Percentiles rank a stretch among this genome's conserved stretches.
These are phyloP conservation scores for Zangia roseola DNA, from an alignment of 768 basidiomycete genomes.

Conservation along the genomic window DNA sequence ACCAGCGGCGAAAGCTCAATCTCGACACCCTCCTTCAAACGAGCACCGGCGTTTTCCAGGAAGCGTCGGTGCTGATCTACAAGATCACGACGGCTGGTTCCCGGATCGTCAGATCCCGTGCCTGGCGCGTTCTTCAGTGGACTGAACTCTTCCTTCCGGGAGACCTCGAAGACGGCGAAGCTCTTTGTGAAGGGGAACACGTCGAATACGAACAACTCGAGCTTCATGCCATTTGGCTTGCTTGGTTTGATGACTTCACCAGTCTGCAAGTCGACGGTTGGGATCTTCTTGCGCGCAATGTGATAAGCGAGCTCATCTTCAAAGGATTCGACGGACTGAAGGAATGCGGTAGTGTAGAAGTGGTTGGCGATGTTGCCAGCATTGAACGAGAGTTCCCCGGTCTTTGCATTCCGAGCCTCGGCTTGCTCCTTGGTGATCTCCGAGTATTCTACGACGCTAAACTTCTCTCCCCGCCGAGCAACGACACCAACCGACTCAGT, in stretches of 20 bases:
- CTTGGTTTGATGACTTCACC: conserved; percentile 75
- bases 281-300: conserved; percentile 97
- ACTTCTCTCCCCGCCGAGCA: conserved; percentile 78
- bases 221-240: conserved; percentile 98
- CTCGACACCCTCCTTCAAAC: conserved; percentile 68
- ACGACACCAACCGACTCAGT: conserved; percentile 95
- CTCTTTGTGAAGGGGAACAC: conserved; percentile 89
- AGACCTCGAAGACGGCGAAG: conserved; percentile 88
- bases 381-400: conserved; percentile 82
- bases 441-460: conserved; percentile 95
- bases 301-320: conserved; percentile 93
- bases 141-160: conserved; percentile 88
- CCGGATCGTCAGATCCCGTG: conserved; percentile 84
- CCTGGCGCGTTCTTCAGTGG: conserved; percentile 98
- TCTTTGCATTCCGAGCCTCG: conserved; percentile 63
- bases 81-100: conserved; percentile 87
- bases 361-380: conserved; percentile 98
- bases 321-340: conserved; percentile 74
- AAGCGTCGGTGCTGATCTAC: conserved; percentile 85
- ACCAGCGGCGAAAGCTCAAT: conserved; percentile 90
- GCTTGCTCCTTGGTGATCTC: conserved; percentile 91
- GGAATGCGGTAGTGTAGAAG: conserved; percentile 89
- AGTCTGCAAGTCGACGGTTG: conserved; percentile 67
- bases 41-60: conserved; percentile 77
- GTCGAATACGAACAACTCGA: conserved; percentile 98